Evolutionary conservation across 768 basidiomycete species (phyloP), one percentile per base, ranked within the genome.

Genomic region (Suillus ampliporus): DNA sequence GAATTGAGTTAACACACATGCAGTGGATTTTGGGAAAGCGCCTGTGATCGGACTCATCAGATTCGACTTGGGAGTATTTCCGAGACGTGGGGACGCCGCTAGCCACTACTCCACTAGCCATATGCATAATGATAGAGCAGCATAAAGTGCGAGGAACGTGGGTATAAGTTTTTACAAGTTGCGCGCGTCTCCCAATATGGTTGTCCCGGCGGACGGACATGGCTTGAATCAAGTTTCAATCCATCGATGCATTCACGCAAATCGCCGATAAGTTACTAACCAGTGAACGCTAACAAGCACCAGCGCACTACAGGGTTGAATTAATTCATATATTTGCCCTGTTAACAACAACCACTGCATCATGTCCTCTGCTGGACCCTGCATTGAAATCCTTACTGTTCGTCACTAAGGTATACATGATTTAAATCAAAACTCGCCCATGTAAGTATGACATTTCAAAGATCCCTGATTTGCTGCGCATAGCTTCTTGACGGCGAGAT

Each of bases 1-100:
- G 79, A 79, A 82, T 84, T 84, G 80, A 82, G 82, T 83, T 84
- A 78, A 66, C 66, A 10, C 65, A 72, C 71, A 73, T 64, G 64
- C 57, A n/a, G n/a, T 61, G 58, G 56, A 44, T 34, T 57, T 56
- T 64, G 62, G 46, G 46, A 60, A 67, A 61, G 65, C 60, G 44
- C 41, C 28, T 63, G 47, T 64, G 72, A 73, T 74, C 72, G 72
- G 72, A 62, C 51, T 40, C 46, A 46, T 57, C 59, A 57, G 53
- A 59, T 62, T 62, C 31, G 46, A 62, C 60, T 62, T 46, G 60
- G 38, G 50, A 57, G 38, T 64, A 62, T 61, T 69, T 69, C 62
- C 62, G 67, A 51, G 31, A 60, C 60, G 21, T 58, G 38, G 69
- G 65, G 69, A 70, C 66, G 66, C 64, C 69, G 61, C 17, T 38